Percentiles rank a stretch among this genome's conserved stretches.
These are phyloP conservation scores for Dactylellina leptospora DNA, from an alignment of 2,329 filamentous ascomycete genomes.

Conservation along the genomic window DNA sequence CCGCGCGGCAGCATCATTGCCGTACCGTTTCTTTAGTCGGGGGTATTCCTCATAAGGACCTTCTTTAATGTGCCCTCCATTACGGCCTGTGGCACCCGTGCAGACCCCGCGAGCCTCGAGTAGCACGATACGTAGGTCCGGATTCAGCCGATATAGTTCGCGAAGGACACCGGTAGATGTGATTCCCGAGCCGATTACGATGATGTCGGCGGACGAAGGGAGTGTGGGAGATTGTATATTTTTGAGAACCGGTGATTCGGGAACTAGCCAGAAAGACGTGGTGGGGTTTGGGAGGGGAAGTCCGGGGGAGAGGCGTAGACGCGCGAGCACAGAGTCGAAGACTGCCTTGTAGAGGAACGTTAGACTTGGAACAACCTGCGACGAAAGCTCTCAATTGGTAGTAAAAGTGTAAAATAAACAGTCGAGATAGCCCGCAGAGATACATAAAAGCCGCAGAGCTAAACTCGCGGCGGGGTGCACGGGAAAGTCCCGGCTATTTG, in stretches of 20 bases:
- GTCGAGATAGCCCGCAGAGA: background rate
- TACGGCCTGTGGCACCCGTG: slow-evolving; percentile 67
- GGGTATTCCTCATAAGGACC: slow-evolving; percentile 63
- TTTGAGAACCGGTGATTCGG: slow-evolving; percentile 61
- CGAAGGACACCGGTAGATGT: slow-evolving; percentile 63
- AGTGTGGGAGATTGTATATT: slow-evolving; percentile 59
- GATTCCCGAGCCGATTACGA: slow-evolving; percentile 68
- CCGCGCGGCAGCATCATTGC: slow-evolving; percentile 60
- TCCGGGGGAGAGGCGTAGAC: slow-evolving; percentile 58
- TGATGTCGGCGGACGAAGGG: slow-evolving; percentile 63
- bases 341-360: slow-evolving; percentile 33
- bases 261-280: slow-evolving; percentile 64
- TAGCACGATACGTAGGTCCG: slow-evolving; percentile 60
- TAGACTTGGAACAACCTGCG: background rate
- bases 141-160: slow-evolving; percentile 57
- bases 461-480: no score
- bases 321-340: slow-evolving; percentile 11
- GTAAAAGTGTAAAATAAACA: background rate
- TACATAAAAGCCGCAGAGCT: no score
- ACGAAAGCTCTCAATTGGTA: background rate
- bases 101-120: slow-evolving; percentile 66
- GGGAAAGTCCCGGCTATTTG: no score
- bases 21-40: slow-evolving; percentile 58
- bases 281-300: slow-evolving; percentile 62
- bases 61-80: slow-evolving; percentile 66